Percentiles rank a stretch among this genome's conserved stretches.
Conservation (phyloP, 139 green algal genomes). For the Microglena sp. region DNA sequence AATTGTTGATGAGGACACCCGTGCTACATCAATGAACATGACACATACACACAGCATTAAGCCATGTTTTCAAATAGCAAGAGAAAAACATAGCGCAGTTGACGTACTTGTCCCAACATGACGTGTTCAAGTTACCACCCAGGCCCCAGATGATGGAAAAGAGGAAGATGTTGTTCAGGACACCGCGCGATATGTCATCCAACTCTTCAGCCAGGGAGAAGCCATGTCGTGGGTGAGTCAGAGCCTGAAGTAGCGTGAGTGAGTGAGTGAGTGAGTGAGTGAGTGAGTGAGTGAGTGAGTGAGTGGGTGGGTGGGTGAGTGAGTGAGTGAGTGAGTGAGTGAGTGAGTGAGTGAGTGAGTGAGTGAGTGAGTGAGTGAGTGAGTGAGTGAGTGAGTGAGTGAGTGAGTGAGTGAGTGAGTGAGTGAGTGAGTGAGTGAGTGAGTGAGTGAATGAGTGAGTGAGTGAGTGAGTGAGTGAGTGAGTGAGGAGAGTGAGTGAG, state of each 20-base stretch:
- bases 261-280: background rate
- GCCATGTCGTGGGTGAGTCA: slow-evolving; percentile 9
- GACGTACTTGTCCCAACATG: slow-evolving; percentile 33
- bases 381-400: too few relatives aligned
- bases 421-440: too few relatives aligned
- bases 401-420: too few relatives aligned
- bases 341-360: background rate
- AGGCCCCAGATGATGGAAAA: slow-evolving; percentile 65
- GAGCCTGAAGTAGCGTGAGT: slow-evolving; percentile 10
- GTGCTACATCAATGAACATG: too few relatives aligned
- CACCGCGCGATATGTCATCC: slow-evolving; percentile 6
- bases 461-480: too few relatives aligned
- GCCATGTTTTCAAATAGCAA: too few relatives aligned
- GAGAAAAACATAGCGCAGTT: too few relatives aligned
- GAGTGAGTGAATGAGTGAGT: too few relatives aligned
- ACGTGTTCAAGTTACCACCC: slow-evolving; percentile 41
- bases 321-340: background rate
- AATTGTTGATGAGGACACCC: too few relatives aligned
- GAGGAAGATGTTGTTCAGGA: slow-evolving; percentile 12
- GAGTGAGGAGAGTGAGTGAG: too few relatives aligned
- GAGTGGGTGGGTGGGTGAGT: background rate
- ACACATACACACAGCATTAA: too few relatives aligned
- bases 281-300: background rate
- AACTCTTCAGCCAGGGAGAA: slow-evolving; percentile 3
- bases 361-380: background rate